Evolutionary conservation across 2,329 filamentous ascomycete genomes (phyloP).

Genomic region (Curvularia eragrostidis): DNA sequence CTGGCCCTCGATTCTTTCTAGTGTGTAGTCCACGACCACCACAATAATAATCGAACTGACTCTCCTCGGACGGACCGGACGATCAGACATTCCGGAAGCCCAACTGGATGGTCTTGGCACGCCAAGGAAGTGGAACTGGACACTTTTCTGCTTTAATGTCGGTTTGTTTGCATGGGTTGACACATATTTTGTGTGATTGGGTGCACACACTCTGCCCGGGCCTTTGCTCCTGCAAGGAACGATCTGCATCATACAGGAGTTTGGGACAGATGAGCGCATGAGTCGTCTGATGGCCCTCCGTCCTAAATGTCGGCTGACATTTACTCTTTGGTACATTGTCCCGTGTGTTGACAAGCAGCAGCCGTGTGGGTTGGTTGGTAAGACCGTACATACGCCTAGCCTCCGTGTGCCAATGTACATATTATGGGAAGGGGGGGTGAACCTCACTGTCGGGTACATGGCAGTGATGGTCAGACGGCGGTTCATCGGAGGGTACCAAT

Average conservation of each 20-base stretch:
- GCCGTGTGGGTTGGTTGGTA: not conserved
- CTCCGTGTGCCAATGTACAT: not conserved
- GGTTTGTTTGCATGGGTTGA: not conserved
- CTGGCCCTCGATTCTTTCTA: not conserved
- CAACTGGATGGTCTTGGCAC: not conserved
- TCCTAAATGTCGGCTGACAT: not conserved
- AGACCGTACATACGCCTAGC: not conserved
- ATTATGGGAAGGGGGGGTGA: not conserved
- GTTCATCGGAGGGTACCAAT: not conserved
- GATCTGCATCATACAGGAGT: not conserved
- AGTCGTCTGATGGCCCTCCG: conserved; percentile 1
- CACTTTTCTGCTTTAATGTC: not conserved
- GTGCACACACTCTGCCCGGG: not conserved
- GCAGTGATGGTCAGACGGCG: not conserved
- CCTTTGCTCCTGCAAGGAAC: not conserved
- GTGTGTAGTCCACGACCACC: not conserved
- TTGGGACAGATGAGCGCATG: conserved; percentile 5
- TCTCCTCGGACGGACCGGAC: not conserved
- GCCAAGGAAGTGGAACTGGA: not conserved
- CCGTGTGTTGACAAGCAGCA: conserved; percentile 1
- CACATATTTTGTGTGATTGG: not conserved
- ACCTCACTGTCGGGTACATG: not conserved
- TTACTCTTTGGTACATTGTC: not conserved
- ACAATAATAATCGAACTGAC: not conserved
- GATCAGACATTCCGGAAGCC: not conserved